phyloP scores from a whole-genome alignment of 2,329 filamentous ascomycete species.

The Diaporthe citrichinensis region DNA sequence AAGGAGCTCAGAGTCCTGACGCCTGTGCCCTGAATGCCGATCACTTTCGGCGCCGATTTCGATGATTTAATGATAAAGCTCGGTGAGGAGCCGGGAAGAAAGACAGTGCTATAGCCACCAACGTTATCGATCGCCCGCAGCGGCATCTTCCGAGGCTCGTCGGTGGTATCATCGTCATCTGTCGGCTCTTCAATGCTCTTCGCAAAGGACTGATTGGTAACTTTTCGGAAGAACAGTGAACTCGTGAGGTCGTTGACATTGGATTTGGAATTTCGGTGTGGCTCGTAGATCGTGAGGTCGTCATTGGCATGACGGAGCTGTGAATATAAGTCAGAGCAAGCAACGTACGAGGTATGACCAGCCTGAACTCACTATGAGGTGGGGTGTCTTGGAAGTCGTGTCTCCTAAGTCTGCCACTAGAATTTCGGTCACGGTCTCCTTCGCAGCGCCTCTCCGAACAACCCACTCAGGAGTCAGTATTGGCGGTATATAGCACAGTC shows the following conservation, averaged over 20 bases:
- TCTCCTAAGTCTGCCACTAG: slow-evolving; percentile 90
- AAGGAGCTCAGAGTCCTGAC: slow-evolving; percentile 82
- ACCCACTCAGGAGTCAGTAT: slow-evolving; percentile 80
- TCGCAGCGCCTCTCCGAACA: slow-evolving; percentile 77
- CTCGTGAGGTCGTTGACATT: slow-evolving; percentile 62
- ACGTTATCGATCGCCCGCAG: slow-evolving; percentile 74
- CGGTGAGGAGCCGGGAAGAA: slow-evolving; percentile 84
- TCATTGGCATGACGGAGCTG: slow-evolving; percentile 84
- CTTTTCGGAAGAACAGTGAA: slow-evolving; percentile 82
- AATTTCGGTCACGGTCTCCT: slow-evolving; percentile 83
- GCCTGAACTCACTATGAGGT: slow-evolving; percentile 80
- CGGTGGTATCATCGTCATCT: slow-evolving; percentile 63
- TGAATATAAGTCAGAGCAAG: slow-evolving; percentile 32
- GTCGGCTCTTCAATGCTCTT: slow-evolving; percentile 64
- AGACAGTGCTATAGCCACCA: slow-evolving; percentile 85
- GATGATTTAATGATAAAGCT: slow-evolving; percentile 87
- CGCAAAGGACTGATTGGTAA: slow-evolving; percentile 77
- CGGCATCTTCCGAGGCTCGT: slow-evolving; percentile 63
- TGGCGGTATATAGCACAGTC: slow-evolving; percentile 83
- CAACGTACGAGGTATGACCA: background rate
- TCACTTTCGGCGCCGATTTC: slow-evolving; percentile 80
- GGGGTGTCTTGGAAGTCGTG: slow-evolving; percentile 76
- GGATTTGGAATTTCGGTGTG: slow-evolving; percentile 68
- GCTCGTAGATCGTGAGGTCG: slow-evolving; percentile 90
- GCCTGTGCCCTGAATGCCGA: slow-evolving; percentile 78